Evolutionary conservation across 1,284 basidiomycete species (phyloP), one percentile per base, ranked within the genome.

Genomic region (Singerocomus rubriflavus): DNA sequence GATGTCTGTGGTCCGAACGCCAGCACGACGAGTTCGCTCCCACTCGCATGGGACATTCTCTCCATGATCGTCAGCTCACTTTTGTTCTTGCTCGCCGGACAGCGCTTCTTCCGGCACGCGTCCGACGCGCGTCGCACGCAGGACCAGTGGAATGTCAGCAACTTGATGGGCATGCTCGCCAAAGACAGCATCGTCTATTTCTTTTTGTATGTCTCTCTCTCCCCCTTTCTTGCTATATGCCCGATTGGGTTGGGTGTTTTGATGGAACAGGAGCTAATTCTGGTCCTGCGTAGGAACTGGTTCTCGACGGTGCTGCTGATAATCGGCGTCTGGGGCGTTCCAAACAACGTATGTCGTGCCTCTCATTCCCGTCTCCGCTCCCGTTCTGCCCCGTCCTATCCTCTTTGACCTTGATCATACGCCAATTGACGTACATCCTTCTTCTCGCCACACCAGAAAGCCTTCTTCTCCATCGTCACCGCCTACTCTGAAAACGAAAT

Each of bases 141-240:
- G 11, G 6, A 39, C 36, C 21, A 16, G n/a, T 61, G 59, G 56
- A 51, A 17, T 11, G 30, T 50, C 7, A 46, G 39, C 36, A 59
- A 53, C 11, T 26, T 61, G 26, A 59, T 61, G 58, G 33, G 41
- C 31, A 38, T 57, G 29, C 56, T 61, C 34, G 48, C 44, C 29
- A 33, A 40, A 27, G 61, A 63, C 32, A 62, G 50, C 39, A 59
- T 57, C 21, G 7, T 61, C 38, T 62, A 54, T 8, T 59, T 51
- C 45, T 51, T 50, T n/a, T 29, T 61, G 62, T 64, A 29, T 33
- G 61, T 25, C 21, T 16, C 13, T 16, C 13, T 3, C 16, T n/a
- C n/a, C 9, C 6, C 7, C 6, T 25, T 30, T 30, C 10, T 9
- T 2, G 10, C 14, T 25, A 8, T 14, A 6, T 1, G 9, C 13